Evolutionary conservation across 1,284 basidiomycete species (phyloP).

Genomic region (Microbotryomycetes sp.): DNA sequence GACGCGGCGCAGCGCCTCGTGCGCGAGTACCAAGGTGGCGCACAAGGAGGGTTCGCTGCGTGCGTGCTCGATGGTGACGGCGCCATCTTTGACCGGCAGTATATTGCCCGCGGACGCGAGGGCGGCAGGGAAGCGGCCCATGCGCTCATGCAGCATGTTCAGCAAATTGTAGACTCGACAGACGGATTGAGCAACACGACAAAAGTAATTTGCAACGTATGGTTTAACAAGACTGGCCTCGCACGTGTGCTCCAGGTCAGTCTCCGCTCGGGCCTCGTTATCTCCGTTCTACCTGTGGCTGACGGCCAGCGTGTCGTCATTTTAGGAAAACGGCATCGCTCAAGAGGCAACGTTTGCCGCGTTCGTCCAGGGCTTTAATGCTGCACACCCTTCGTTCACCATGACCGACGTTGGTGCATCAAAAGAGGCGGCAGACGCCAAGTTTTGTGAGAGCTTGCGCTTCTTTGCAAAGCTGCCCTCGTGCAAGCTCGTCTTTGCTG

Average conservation of each 20-base stretch:
- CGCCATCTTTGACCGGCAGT: slow-evolving; percentile 51
- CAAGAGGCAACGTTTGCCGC: slow-evolving; percentile 49
- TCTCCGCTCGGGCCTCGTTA: slow-evolving; percentile 37
- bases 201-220: slow-evolving; percentile 57
- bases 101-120: slow-evolving; percentile 50
- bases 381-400: slow-evolving; percentile 19
- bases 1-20: neutral
- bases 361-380: slow-evolving; percentile 58
- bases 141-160: slow-evolving; percentile 29
- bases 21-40: neutral
- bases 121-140: slow-evolving; percentile 48
- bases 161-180: slow-evolving; percentile 8
- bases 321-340: slow-evolving; percentile 14
- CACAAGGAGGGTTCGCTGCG: slow-evolving; percentile 42
- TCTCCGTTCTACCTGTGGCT: neutral
- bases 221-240: slow-evolving; percentile 57
- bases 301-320: neutral
- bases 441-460: slow-evolving; percentile 15
- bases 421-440: slow-evolving; percentile 26
- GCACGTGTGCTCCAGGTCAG: slow-evolving; percentile 48
- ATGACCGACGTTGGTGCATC: slow-evolving; percentile 1
- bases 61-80: slow-evolving; percentile 62
- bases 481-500: slow-evolving; percentile 27
- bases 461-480: slow-evolving; percentile 17
- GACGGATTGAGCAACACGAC: slow-evolving; percentile 22